Conservation (phyloP, 805 yeast species). For the Hanseniaspora jakobsenii region DNA sequence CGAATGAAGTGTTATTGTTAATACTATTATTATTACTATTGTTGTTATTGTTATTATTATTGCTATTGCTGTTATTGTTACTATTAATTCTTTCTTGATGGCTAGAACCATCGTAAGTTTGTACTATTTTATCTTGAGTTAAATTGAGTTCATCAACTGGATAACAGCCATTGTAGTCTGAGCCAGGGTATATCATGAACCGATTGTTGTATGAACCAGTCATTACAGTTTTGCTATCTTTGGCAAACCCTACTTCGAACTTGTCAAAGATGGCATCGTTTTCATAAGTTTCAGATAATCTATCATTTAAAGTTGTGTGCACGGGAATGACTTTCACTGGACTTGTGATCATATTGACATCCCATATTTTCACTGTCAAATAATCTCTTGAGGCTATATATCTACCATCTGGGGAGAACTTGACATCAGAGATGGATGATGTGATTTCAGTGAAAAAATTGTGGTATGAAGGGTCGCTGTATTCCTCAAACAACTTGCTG, state of each 20-base stretch:
- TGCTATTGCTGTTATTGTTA: slow-evolving; percentile 12
- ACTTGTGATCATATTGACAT: slow-evolving; percentile 87
- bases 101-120: slow-evolving; percentile 6
- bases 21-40: slow-evolving; percentile 6
- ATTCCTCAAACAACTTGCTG: slow-evolving; percentile 80
- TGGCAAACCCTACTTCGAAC: slow-evolving; percentile 90
- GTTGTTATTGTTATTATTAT: slow-evolving; percentile 1
- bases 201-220: slow-evolving; percentile 96
- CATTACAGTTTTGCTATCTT: slow-evolving; percentile 84
- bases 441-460: slow-evolving; percentile 96
- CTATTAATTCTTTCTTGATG: neutral
- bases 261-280: slow-evolving; percentile 97
- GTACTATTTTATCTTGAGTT: no score
- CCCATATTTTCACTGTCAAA: slow-evolving; percentile 97
- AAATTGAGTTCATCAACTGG: no score
- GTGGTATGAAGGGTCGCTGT: slow-evolving; percentile 81
- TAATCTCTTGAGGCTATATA: slow-evolving; percentile 95
- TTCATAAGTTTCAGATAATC: slow-evolving; percentile 93
- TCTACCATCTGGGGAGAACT: slow-evolving; percentile 82
- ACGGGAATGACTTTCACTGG: slow-evolving; percentile 91
- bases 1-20: slow-evolving; percentile 11
- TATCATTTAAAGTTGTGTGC: slow-evolving; percentile 86
- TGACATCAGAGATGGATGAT: slow-evolving; percentile 82
- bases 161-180: slow-evolving; percentile 23
- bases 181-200: slow-evolving; percentile 92